Conservation (phyloP, 2,329 filamentous ascomycete species). For the Botrytis deweyae region DNA sequence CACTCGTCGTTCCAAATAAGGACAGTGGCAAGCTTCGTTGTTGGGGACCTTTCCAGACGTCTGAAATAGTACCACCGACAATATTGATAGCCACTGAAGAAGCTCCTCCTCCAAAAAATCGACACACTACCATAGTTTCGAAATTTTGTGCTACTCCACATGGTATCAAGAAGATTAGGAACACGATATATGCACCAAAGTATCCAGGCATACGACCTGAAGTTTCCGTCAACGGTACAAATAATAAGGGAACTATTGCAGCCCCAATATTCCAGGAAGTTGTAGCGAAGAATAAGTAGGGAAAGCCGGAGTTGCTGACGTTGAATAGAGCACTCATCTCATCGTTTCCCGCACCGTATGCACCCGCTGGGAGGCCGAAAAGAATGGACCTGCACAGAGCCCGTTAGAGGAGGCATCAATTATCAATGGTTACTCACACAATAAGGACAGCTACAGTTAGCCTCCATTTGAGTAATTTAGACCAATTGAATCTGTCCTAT, state of each 20-base stretch:
- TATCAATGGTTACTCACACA: not conserved
- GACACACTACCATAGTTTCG: conserved; percentile 34
- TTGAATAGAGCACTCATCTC: conserved; percentile 38
- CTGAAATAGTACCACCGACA: conserved; percentile 28
- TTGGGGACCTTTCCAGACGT: conserved; percentile 30
- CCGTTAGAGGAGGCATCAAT: not conserved
- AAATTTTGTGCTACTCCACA: conserved; percentile 40
- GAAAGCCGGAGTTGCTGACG: conserved; percentile 42
- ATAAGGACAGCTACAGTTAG: conserved; percentile 9
- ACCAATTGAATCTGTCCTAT: conserved; percentile 1
- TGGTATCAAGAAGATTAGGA: conserved; percentile 35
- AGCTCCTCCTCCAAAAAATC: conserved; percentile 37
- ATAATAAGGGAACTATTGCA: conserved; percentile 43
- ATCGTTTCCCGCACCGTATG: conserved; percentile 40
- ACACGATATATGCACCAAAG: conserved; percentile 33
- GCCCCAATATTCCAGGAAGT: conserved; percentile 46
- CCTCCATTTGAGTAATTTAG: conserved; percentile 10
- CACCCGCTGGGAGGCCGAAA: conserved; percentile 37
- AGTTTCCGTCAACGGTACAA: conserved; percentile 45
- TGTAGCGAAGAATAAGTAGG: conserved; percentile 44
- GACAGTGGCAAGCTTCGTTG: conserved; percentile 35
- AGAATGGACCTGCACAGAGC: conserved; percentile 40
- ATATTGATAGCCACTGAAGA: conserved; percentile 28
- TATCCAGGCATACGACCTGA: conserved; percentile 38
- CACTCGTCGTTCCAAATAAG: conserved; percentile 70